These are phyloP conservation scores for Nannizzia gypsea DNA, from an alignment of 2,329 filamentous ascomycete genomes.

Conservation along the genomic window DNA sequence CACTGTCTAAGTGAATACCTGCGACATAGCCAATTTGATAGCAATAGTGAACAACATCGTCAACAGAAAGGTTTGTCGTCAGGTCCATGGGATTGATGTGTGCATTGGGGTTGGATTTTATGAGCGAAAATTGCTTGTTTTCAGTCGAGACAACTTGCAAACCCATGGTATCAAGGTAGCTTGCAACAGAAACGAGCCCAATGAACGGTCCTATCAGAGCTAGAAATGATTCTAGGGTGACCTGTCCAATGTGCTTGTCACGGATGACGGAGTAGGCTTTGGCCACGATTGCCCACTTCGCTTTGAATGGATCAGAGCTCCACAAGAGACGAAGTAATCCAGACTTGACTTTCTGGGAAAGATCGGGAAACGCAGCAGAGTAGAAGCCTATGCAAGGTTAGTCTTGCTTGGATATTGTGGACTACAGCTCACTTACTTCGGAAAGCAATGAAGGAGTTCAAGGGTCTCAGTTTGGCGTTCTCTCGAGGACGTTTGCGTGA, in stretches of 20 bases:
- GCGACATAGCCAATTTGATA: constrained; percentile 22
- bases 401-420: background rate
- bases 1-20: constrained; percentile 11
- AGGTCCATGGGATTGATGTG: constrained; percentile 16
- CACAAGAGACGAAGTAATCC: constrained; percentile 40
- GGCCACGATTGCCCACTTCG: constrained; percentile 43
- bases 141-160: constrained; percentile 33
- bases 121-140: constrained; percentile 19
- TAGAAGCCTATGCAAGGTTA: constrained; percentile 33
- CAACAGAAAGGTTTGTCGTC: constrained; percentile 23
- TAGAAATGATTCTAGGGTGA: constrained; percentile 40
- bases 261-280: constrained; percentile 46
- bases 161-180: constrained; percentile 38
- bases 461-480: constrained; percentile 19
- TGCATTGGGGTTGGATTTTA: constrained; percentile 12
- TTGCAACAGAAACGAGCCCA: constrained; percentile 34
- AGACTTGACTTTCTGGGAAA: constrained; percentile 44
- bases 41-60: constrained; percentile 24
- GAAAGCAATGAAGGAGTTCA: constrained; percentile 31
- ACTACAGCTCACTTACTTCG: constrained; percentile 19
- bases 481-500: constrained; percentile 16
- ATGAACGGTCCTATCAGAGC: constrained; percentile 36
- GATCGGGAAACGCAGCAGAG: constrained; percentile 34
- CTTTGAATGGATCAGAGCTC: constrained; percentile 40
- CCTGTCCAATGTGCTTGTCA: constrained; percentile 38